Conservation (phyloP, 257 asterid genomes). For the Voacanga thouarsii region DNA sequence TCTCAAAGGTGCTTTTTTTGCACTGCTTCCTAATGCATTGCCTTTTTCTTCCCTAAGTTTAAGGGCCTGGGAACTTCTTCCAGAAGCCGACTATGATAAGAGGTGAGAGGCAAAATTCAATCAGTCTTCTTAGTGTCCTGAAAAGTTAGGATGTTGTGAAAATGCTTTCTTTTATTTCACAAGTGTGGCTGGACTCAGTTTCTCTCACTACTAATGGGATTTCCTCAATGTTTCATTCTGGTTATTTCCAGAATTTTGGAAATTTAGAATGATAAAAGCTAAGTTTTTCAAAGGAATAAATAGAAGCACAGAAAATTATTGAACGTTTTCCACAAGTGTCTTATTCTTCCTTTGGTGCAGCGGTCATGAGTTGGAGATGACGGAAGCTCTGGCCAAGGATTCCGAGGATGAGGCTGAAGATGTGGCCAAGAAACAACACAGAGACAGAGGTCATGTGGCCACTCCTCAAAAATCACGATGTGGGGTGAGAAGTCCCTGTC, state of each 20-base stretch:
- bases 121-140: background rate
- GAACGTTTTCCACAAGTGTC: background rate
- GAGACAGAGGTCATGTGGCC: constrained; percentile 29
- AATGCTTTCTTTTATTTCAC: background rate
- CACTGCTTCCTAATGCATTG: background rate
- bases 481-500: constrained; percentile 30
- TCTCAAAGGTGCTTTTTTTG: background rate
- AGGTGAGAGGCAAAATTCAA: constrained; percentile 46
- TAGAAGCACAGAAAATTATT: background rate
- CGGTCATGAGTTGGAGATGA: constrained; percentile 69
- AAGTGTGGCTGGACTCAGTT: background rate
- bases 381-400: constrained; percentile 87
- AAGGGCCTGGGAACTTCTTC: constrained; percentile 86
- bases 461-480: constrained; percentile 34
- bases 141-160: background rate
- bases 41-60: constrained; percentile 42
- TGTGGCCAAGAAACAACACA: constrained; percentile 23
- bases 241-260: background rate
- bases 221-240: background rate
- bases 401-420: constrained; percentile 84
- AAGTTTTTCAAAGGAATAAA: background rate
- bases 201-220: background rate
- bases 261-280: background rate
- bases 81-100: constrained; percentile 65
- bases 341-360: constrained; percentile 32